Evolutionary conservation across 306 rosid species (phyloP).

Genomic region (Vachellia pachyceras): DNA sequence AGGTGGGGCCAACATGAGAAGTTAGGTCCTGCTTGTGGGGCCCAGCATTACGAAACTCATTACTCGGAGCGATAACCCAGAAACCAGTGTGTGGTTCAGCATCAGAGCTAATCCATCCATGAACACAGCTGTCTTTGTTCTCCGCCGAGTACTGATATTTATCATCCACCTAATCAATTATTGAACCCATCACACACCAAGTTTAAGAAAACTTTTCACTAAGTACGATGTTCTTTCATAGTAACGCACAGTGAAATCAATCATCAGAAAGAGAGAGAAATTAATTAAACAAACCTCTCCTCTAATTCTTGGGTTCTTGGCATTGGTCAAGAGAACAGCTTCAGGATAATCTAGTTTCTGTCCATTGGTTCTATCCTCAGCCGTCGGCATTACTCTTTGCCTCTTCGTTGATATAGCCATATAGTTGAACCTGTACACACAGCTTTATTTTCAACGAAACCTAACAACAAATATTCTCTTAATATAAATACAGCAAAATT

Average conservation of each 20-base stretch:
- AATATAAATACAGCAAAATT: neutral
- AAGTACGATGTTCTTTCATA: no score
- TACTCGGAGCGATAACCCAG: conserved; percentile 85
- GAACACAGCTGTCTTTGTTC: conserved; percentile 57
- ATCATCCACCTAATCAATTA: conserved; percentile 76
- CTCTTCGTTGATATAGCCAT: conserved; percentile 72
- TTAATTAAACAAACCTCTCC: conserved; percentile 60
- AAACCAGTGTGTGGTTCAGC: conserved; percentile 57
- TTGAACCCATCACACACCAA: neutral
- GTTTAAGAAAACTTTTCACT: neutral
- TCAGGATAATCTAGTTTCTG: conserved; percentile 58
- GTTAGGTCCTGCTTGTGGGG: conserved; percentile 91
- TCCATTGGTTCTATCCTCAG: conserved; percentile 45
- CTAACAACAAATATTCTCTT: neutral
- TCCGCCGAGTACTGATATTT: conserved; percentile 76
- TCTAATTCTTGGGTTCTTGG: conserved; percentile 41
- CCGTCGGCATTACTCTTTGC: conserved; percentile 72
- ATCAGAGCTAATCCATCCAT: conserved; percentile 69
- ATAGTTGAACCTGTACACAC: conserved; percentile 54
- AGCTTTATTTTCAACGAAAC: neutral
- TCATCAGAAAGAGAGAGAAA: neutral
- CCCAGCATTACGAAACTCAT: conserved; percentile 74
- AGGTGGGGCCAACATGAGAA: conserved; percentile 79
- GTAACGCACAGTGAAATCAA: neutral
- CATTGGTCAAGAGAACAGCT: conserved; percentile 68